phyloP scores from a whole-genome alignment of 331 rosid genomes.

The Erythrophleum ivorense region DNA sequence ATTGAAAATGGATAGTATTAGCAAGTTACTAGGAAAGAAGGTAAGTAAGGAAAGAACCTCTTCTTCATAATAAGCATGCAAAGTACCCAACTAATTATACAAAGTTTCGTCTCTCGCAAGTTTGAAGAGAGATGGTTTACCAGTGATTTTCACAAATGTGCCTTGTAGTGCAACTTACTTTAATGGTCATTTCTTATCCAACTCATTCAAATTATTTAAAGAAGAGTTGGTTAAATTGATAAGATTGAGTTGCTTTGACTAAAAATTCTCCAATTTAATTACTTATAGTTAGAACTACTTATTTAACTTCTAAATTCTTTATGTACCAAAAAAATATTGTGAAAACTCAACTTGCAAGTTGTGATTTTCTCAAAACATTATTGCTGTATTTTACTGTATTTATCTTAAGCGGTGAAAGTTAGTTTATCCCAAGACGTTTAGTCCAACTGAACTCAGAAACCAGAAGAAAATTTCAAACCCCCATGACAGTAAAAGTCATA shows the following conservation, averaged over 20 bases:
- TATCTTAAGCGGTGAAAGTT: not conserved
- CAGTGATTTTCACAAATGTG: not conserved
- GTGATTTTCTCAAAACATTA: too few relatives aligned
- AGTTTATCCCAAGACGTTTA: not conserved
- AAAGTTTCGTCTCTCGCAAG: not conserved
- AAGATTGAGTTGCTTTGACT: too few relatives aligned
- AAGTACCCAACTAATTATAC: not conserved
- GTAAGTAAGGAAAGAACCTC: slow-evolving; percentile 4
- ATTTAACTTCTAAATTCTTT: too few relatives aligned
- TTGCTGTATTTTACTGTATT: too few relatives aligned
- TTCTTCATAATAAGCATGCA: not conserved
- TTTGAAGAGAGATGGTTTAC: not conserved
- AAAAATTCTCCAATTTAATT: too few relatives aligned
- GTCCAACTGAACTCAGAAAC: not conserved
- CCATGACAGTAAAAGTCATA: too few relatives aligned
- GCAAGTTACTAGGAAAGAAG: not conserved
- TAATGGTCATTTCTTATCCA: not conserved
- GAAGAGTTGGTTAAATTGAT: too few relatives aligned
- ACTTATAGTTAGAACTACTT: too few relatives aligned
- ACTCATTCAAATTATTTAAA: not conserved
- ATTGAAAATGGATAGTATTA: not conserved
- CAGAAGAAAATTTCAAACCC: too few relatives aligned
- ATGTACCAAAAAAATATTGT: too few relatives aligned
- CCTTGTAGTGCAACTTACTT: too few relatives aligned
- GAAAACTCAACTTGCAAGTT: too few relatives aligned